phyloP scores from a whole-genome alignment of 805 yeast species.

The Blastobotrys peoriensis region DNA sequence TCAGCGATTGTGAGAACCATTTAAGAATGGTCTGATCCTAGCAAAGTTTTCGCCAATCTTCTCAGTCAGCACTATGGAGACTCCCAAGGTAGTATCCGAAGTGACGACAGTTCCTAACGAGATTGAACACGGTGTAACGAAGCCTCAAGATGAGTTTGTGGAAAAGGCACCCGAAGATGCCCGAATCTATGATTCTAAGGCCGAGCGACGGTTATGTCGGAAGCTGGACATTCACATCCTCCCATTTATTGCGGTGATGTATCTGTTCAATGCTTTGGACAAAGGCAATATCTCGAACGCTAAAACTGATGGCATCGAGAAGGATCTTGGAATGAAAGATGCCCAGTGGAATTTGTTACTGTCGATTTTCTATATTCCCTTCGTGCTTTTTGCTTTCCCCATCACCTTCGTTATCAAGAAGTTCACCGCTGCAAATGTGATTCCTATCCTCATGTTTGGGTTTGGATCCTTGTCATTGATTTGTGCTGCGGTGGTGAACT shows the following conservation, averaged over 20 bases:
- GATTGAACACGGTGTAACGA: neutral
- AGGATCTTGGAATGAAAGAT: slow-evolving; percentile 37
- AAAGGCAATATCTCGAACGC: slow-evolving; percentile 47
- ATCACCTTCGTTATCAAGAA: slow-evolving; percentile 33
- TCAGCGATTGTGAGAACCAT: too few species aligned
- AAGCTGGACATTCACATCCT: slow-evolving; percentile 41
- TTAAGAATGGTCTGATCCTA: too few species aligned
- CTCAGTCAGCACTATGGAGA: too few species aligned
- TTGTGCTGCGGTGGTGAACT: slow-evolving; percentile 37
- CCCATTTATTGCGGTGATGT: slow-evolving; percentile 42
- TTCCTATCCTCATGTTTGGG: slow-evolving; percentile 40
- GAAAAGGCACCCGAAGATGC: slow-evolving; percentile 8
- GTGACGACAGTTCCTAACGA: too few species aligned
- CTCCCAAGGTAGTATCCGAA: too few species aligned
- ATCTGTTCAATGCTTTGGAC: slow-evolving; percentile 44
- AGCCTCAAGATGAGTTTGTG: neutral
- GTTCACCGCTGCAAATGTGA: slow-evolving; percentile 39
- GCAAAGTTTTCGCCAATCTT: too few species aligned
- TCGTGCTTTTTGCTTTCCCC: slow-evolving; percentile 42
- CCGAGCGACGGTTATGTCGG: slow-evolving; percentile 26
- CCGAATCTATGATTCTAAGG: slow-evolving; percentile 16
- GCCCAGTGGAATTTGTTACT: slow-evolving; percentile 42
- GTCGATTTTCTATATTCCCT: slow-evolving; percentile 42
- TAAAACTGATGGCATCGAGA: slow-evolving; percentile 41
- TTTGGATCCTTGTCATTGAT: slow-evolving; percentile 40